Evolutionary conservation across 495 filamentous ascomycete species (phyloP).

Genomic region (Pyronema omphalodes): DNA sequence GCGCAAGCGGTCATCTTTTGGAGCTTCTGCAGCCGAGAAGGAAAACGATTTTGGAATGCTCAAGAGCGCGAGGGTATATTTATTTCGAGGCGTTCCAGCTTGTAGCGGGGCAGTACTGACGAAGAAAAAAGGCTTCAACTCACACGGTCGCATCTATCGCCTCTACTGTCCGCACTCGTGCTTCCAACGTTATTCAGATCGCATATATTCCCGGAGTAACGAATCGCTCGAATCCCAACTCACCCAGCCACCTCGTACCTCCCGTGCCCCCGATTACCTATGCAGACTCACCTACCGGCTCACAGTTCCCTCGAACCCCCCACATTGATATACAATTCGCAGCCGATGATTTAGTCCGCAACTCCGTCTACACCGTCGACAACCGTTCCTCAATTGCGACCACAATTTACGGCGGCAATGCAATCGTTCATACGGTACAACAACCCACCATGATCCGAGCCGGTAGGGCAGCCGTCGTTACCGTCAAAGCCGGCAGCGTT

Average conservation of each 20-base stretch:
- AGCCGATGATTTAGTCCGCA: conserved; percentile 39
- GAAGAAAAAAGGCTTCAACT: conserved; percentile 39
- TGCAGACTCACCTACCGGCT: conserved; percentile 32
- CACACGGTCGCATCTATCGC: conserved; percentile 84
- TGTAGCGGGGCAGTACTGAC: not conserved
- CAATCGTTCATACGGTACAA: conserved; percentile 39
- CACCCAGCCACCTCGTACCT: conserved; percentile 65
- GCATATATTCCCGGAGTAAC: conserved; percentile 97
- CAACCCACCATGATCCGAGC: conserved; percentile 72
- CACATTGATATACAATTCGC: conserved; percentile 45
- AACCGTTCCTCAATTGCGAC: conserved; percentile 62
- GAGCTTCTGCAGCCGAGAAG: conserved; percentile 29
- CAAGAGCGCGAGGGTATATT: conserved; percentile 37
- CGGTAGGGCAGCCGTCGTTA: conserved; percentile 76
- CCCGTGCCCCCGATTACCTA: conserved; percentile 78
- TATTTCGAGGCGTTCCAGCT: not conserved
- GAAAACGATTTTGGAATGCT: conserved; percentile 42
- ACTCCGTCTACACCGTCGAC: conserved; percentile 54
- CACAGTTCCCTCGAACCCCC: conserved; percentile 80
- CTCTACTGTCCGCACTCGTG: conserved; percentile 83
- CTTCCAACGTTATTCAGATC: conserved; percentile 97
- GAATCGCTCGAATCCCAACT: conserved; percentile 68
- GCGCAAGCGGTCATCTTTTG: conserved; percentile 35
- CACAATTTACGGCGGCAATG: conserved; percentile 78
- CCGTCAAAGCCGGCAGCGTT: conserved; percentile 44